Conservation (phyloP, 2,329 filamentous ascomycete genomes). For the Ceratocystis colombiana region DNA sequence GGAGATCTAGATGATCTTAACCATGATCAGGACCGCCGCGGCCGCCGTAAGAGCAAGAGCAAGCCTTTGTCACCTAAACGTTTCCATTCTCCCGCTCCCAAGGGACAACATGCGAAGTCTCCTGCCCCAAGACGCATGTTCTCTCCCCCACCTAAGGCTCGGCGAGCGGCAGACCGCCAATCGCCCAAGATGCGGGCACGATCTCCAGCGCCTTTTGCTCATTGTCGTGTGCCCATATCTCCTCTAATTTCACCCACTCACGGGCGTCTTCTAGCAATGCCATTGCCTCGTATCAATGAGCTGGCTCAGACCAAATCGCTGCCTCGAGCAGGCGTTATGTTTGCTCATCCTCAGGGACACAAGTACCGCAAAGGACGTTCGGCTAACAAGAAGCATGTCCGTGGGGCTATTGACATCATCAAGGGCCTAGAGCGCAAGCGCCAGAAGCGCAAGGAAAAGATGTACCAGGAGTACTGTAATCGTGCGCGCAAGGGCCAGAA, state of each 20-base stretch:
- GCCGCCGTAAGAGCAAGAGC: constrained; percentile 42
- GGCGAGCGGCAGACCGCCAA: constrained; percentile 12
- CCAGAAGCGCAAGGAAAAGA: constrained; percentile 84
- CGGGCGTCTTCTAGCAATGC: constrained; percentile 37
- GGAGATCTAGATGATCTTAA: constrained; percentile 59
- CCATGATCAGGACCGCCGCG: constrained; percentile 43
- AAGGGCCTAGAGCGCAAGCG: constrained; percentile 93
- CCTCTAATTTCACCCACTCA: constrained; percentile 55
- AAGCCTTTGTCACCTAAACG: constrained; percentile 37
- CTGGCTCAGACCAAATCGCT: constrained; percentile 61
- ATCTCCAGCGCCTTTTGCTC: constrained; percentile 45
- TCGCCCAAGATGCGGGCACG: constrained; percentile 35
- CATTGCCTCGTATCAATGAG: constrained; percentile 4
- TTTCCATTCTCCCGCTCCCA: constrained; percentile 39
- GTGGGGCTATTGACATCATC: constrained; percentile 95
- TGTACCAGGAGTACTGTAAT: constrained; percentile 79
- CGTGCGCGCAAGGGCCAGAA: constrained; percentile 62
- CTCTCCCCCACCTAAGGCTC: constrained; percentile 35
- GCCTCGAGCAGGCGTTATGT: constrained; percentile 65
- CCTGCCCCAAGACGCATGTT: constrained; percentile 34
- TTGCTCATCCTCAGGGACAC: constrained; percentile 35
- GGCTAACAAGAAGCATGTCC: constrained; percentile 53
- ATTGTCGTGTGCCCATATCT: constrained; percentile 57
- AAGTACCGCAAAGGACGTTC: constrained; percentile 39
- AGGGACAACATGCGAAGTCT: constrained; percentile 32